phyloP scores from a whole-genome alignment of 192 early-diverging fungal genomes.

The Backusella circina region DNA sequence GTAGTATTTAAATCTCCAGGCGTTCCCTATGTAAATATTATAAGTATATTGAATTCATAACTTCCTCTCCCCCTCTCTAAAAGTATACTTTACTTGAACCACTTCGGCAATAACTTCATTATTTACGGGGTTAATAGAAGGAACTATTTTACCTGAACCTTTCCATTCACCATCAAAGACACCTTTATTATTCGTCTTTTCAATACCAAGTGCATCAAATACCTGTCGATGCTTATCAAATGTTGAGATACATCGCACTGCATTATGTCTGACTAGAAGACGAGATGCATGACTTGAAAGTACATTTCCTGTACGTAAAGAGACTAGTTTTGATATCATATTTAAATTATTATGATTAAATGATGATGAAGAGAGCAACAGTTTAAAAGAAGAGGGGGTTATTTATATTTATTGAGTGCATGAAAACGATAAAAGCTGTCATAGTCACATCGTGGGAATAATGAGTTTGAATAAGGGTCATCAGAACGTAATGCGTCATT shows the following conservation, averaged over 20 bases:
- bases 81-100: slow-evolving; percentile 48
- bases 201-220: slow-evolving; percentile 58
- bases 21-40: slow-evolving; percentile 32
- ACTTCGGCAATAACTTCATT: slow-evolving; percentile 82
- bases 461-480: neutral
- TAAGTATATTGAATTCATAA: neutral
- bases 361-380: neutral
- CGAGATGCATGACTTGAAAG: neutral
- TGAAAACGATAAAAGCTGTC: neutral
- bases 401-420: slow-evolving; percentile 9
- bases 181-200: slow-evolving; percentile 63
- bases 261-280: neutral
- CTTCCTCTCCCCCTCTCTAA: neutral
- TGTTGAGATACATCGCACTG: slow-evolving; percentile 24
- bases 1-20: slow-evolving; percentile 60
- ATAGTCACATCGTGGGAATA: slow-evolving; percentile 13
- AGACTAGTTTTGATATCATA: slow-evolving; percentile 4
- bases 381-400: neutral
- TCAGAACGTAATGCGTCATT: slow-evolving; percentile 1
- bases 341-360: neutral
- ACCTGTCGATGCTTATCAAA: slow-evolving; percentile 41
- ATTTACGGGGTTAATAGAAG: slow-evolving; percentile 73
- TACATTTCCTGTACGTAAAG: neutral
- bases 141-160: slow-evolving; percentile 57
- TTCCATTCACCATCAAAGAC: slow-evolving; percentile 76